Percentiles rank a stretch among this genome's conserved stretches.
These are phyloP conservation scores for Pecoramyces ruminantium DNA, from an alignment of 192 early-diverging fungal genomes.

Conservation along the genomic window DNA sequence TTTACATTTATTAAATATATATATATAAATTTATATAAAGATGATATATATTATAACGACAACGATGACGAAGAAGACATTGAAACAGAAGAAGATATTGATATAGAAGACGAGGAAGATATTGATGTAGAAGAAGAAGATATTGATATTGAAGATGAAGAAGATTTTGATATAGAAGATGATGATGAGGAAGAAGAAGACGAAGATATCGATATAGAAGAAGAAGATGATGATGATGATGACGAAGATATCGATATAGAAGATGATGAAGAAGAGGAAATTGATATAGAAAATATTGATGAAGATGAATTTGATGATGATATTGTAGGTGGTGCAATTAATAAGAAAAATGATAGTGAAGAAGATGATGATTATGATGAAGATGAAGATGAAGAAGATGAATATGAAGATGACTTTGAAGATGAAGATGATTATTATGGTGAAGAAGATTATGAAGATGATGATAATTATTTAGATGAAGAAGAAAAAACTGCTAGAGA, in stretches of 20 bases:
- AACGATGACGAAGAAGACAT: neutral
- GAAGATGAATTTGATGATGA: neutral
- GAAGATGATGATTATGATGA: neutral
- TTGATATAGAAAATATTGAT: neutral
- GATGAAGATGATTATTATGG: neutral
- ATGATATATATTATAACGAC: neutral
- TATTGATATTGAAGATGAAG: neutral
- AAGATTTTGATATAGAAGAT: neutral
- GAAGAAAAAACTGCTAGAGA: neutral
- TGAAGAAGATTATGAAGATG: neutral
- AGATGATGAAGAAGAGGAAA: neutral
- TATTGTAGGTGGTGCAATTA: neutral
- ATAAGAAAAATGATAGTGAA: neutral
- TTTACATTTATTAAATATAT: no score
- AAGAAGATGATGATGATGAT: neutral
- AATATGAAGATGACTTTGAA: neutral
- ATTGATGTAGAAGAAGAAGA: neutral
- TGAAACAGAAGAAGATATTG: neutral
- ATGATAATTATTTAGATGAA: neutral
- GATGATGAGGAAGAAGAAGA: neutral
- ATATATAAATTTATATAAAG: no score
- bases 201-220: neutral
- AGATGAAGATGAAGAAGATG: neutral
- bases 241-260: neutral
- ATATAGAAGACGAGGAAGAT: neutral